Conservation (phyloP, 441 rosid species). For the Adansonia rubrostipa region DNA sequence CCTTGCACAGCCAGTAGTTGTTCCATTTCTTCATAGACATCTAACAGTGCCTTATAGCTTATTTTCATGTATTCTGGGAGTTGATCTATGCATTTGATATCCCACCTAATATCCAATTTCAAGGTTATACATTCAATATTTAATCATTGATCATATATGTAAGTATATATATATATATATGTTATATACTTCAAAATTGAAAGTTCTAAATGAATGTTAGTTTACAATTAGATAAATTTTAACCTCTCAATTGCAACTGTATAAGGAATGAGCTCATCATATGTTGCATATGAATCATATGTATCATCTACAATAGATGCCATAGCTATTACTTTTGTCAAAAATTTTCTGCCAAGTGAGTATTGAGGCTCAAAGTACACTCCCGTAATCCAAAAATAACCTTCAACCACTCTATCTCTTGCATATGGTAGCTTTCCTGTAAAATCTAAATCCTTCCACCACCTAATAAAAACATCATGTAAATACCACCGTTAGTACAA, state of each 20-base stretch:
- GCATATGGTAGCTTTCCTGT: constrained; percentile 41
- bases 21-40: constrained; percentile 38
- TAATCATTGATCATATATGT: not conserved
- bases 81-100: constrained; percentile 26
- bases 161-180: too few relatives aligned
- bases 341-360: constrained; percentile 31
- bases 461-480: constrained; percentile 31
- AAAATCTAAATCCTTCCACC: constrained; percentile 47
- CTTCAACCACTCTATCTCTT: constrained; percentile 50
- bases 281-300: constrained; percentile 51
- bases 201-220: not conserved
- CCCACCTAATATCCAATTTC: constrained; percentile 31
- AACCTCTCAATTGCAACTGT: constrained; percentile 41
- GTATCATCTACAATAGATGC: constrained; percentile 50
- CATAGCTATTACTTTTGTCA: constrained; percentile 38
- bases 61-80: constrained; percentile 43
- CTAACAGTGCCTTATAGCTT: constrained; percentile 25
- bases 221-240: not conserved
- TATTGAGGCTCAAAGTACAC: constrained; percentile 46
- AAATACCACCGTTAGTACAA: not conserved
- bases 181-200: too few relatives aligned
- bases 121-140: not conserved
- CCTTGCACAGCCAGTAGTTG: constrained; percentile 24
- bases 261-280: constrained; percentile 43
- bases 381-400: constrained; percentile 53